Evolutionary conservation across 139 green algal species (phyloP).

Genomic region (Chlamydomonas schloesseri): DNA sequence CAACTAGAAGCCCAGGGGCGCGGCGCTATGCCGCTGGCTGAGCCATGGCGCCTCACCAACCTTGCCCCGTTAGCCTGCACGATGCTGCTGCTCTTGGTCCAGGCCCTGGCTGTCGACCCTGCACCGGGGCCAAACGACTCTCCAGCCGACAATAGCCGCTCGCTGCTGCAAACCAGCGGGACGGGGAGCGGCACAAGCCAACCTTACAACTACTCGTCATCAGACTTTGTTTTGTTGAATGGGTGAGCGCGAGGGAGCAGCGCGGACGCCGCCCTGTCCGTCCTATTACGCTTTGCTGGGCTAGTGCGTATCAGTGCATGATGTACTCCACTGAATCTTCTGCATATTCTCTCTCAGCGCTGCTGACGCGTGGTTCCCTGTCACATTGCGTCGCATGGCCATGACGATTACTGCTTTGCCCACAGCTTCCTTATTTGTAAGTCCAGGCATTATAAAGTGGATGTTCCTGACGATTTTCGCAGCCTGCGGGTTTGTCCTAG

Average conservation of each 20-base stretch:
- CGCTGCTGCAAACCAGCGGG: not conserved
- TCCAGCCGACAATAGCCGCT: not conserved
- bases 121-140: too few species aligned
- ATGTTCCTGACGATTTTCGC: not conserved
- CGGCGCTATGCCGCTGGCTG: constrained; percentile 13
- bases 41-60: not conserved
- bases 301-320: not conserved
- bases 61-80: not conserved
- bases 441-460: not conserved
- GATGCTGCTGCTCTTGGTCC: not conserved
- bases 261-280: not conserved
- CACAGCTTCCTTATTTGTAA: constrained; percentile 46
- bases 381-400: not conserved
- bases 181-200: not conserved
- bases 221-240: constrained; percentile 38
- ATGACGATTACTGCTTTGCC: not conserved
- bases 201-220: not conserved
- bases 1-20: not conserved
- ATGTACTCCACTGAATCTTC: too few species aligned
- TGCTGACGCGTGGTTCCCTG: not conserved
- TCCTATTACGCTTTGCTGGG: not conserved
- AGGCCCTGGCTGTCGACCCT: too few species aligned
- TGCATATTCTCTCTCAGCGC: too few species aligned
- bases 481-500: not conserved
- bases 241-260: not conserved